These are phyloP conservation scores for Irpex rosettiformis DNA, from an alignment of 1,284 basidiomycete species.

Conservation along the genomic window DNA sequence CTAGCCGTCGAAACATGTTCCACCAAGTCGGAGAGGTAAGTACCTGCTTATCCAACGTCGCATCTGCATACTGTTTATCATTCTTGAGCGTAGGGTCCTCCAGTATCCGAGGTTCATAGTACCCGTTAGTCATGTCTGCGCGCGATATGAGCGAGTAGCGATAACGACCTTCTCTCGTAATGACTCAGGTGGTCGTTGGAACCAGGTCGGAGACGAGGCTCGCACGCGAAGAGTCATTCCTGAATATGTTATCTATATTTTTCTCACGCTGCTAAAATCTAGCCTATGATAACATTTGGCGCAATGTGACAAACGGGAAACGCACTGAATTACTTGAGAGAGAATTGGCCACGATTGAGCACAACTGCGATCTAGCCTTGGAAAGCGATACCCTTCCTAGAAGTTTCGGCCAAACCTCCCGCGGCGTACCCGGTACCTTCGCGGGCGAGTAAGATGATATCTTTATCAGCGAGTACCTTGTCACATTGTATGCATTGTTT, in stretches of 20 bases:
- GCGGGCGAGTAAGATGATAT: slow-evolving; percentile 73
- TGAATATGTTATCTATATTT: background rate
- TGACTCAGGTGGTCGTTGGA: background rate
- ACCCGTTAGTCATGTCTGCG: background rate
- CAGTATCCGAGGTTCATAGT: background rate
- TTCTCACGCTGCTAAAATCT: background rate
- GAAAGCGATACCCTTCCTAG: slow-evolving; percentile 70
- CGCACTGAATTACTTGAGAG: background rate
- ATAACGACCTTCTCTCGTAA: background rate
- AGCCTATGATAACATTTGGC: background rate
- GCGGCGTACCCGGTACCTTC: slow-evolving; percentile 93
- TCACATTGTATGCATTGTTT: slow-evolving; percentile 86
- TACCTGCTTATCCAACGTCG: background rate
- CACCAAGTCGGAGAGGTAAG: background rate
- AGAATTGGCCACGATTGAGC: no score
- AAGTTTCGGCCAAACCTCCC: slow-evolving; percentile 85
- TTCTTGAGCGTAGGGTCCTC: background rate
- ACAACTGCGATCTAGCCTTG: slow-evolving; percentile 55
- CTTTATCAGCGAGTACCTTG: slow-evolving; percentile 52
- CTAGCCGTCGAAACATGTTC: slow-evolving; percentile 1
- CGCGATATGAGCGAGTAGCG: background rate
- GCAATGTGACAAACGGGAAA: background rate
- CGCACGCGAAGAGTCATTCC: background rate
- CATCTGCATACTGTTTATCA: background rate
- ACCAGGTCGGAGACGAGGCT: background rate